Conservation (phyloP, 495 filamentous ascomycete genomes). For the Hypoxylon perforatum region DNA sequence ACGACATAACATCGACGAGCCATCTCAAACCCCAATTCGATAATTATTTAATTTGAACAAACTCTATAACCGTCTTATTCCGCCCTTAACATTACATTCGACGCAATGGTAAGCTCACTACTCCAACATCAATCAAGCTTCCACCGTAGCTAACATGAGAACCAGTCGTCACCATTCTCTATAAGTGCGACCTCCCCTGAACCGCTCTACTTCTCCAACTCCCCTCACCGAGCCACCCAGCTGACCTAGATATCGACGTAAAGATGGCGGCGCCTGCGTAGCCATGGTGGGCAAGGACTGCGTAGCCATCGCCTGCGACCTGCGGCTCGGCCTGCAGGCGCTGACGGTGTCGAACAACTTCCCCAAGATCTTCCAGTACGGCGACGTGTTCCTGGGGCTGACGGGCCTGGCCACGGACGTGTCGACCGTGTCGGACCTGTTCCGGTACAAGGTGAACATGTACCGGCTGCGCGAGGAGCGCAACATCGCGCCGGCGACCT, state of each 20-base stretch:
- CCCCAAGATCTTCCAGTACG: conserved; percentile 99
- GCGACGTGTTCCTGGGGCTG: conserved; percentile 94
- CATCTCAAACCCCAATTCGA: neutral
- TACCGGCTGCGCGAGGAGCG: conserved; percentile 98
- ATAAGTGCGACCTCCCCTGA: conserved; percentile 89
- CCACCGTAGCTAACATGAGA: conserved; percentile 22
- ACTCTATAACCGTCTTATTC: conserved; percentile 4
- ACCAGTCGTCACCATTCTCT: conserved; percentile 81
- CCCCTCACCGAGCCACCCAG: neutral
- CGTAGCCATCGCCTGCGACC: conserved; percentile 98
- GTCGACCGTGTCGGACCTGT: conserved; percentile 91
- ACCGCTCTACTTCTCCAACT: conserved; percentile 3
- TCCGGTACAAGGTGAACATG: conserved; percentile 99
- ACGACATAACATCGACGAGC: conserved; percentile 22
- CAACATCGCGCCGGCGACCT: conserved; percentile 89
- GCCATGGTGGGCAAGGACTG: conserved; percentile 99
- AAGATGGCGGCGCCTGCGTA: conserved; percentile 95
- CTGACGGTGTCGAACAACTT: conserved; percentile 99
- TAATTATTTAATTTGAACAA: neutral
- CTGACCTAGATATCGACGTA: neutral
- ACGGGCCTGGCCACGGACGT: conserved; percentile 98
- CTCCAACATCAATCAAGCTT: conserved; percentile 8
- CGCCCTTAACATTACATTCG: conserved; percentile 8
- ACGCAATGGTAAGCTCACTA: conserved; percentile 49
- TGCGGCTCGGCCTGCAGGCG: conserved; percentile 95